Evolutionary conservation across 108 stramenopile genomes (phyloP).

Genomic region (Ochromonas danica): DNA sequence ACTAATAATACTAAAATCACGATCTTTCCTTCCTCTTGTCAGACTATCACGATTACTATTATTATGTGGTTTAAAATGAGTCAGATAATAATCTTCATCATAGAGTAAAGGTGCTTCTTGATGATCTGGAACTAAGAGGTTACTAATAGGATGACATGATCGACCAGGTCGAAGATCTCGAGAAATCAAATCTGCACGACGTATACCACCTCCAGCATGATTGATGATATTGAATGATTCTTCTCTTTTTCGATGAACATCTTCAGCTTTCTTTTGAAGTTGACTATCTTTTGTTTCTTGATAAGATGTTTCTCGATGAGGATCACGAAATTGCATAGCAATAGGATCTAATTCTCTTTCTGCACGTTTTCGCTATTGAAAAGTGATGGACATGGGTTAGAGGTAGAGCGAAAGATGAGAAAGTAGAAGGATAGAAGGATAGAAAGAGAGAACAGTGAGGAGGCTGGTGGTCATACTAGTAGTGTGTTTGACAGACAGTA

Average conservation of each 20-base stretch:
- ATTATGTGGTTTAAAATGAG: background rate
- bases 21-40: background rate
- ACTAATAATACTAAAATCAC: background rate
- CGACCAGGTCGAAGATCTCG: background rate
- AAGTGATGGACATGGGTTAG: too few relatives aligned
- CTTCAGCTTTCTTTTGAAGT: too few relatives aligned
- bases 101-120: background rate
- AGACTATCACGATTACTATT: too few relatives aligned
- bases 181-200: background rate
- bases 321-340: background rate
- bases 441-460: background rate
- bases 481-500: too few relatives aligned
- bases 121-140: background rate
- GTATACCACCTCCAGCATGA: background rate
- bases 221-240: constrained; percentile 18
- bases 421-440: background rate
- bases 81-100: background rate
- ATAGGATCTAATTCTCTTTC: constrained; percentile 24
- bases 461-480: too few relatives aligned
- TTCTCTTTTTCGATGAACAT: too few relatives aligned
- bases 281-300: constrained; percentile 1
- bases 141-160: background rate
- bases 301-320: background rate
- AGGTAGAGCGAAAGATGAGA: too few relatives aligned
- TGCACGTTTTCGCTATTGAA: background rate